Base-by-base conservation (phyloP, 805 yeast species). In the Scheffersomyces spartinae region DNA sequence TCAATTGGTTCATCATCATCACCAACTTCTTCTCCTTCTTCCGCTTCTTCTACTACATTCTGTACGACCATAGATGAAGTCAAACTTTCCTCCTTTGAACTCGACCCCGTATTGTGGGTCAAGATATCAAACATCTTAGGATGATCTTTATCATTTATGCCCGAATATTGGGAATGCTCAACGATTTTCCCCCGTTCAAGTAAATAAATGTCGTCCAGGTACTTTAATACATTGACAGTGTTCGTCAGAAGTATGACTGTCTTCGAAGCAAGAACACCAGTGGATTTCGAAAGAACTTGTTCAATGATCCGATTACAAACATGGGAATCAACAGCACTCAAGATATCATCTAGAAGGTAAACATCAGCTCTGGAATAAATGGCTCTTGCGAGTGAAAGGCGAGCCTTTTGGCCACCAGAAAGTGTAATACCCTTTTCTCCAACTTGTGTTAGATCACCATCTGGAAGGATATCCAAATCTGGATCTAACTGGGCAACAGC, bases 251-350 rank as follows among this genome's bases (percentile, higher is more conserved):
- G 50, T 20, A 74, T 52, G 16, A 69, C 55, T 3, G 79, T 68
- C 36, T 71, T 73, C 3, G 64, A 45, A 6, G 54, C 51, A 25
- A 74, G 48, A 9, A 74, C 35, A 14, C 80, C 80, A 6, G 33
- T 32, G 21, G 39, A 43, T 18, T 61, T 55, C 10, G 72, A 41
- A 26, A 52, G 38, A 9, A 74, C 77, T 19, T 60, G 39, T 5
- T 66, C 55, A 34, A 69, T 62, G 27, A 73, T 65, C 27, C 61
- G 64, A 32, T 57, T 64, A 23, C 77, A 72, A 25, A 76, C 85
- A 42, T 75, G 75, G 3, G 80, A 72, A 52, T 76, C 85, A 11
- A 76, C 85, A 2, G 84, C 84, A 35, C 78, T 67, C 29, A 76
- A 52, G 14, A 76, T 61, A 42, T 76, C 85, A 50, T 76, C 85